Evolutionary conservation across 768 basidiomycete genomes (phyloP), one percentile per base, ranked within the genome.

Genomic region (Exidia glandulosa): DNA sequence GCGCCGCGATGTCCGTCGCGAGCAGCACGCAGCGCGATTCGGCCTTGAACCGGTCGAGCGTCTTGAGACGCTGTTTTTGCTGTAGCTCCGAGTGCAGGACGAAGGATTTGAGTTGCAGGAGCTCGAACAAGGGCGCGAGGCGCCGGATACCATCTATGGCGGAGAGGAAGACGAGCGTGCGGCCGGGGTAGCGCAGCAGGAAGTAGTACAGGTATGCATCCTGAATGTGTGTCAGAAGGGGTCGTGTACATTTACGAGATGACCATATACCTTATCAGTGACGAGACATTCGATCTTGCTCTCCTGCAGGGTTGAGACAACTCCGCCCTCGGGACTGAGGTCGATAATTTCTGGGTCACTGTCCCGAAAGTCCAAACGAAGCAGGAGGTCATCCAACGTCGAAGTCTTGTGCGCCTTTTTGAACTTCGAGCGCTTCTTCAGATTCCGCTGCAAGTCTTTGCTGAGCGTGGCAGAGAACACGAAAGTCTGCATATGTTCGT

Each of bases 181-280:
- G 88, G 41, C 94, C 95, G 12, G 96, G 93, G 70, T 99, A 94
- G 59, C 96, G 86, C 27, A 98, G 79, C 14, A 99, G 79, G 77
- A 99, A 99, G 73, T 97, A 95, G 72, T 97, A 98, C 12, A 99
- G 79, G 71, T 94, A 94, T 6, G 84, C 80, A 71, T 98, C 95
- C 93, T 97, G 67, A 32, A 57, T 54, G 50, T 52, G 56, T 25
- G 27, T 36, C 4, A 30, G 48, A 58, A 59, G 66, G 52, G 31
- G n/a, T n/a, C 59, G 14, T 23, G 36, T 3, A 34, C 27, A 23
- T 33, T 32, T 2, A 7, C 0, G 29, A 2, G 23, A 48, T 5
- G 2, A 25, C 32, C 57, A 71, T 76, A 57, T 60, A 88, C 93
- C 83, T 98, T 99, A 70, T 96, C 90, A 0, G 76, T 76, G 2